Evolutionary conservation across 345 rosid species (phyloP).

Genomic region (Acer negundo): DNA sequence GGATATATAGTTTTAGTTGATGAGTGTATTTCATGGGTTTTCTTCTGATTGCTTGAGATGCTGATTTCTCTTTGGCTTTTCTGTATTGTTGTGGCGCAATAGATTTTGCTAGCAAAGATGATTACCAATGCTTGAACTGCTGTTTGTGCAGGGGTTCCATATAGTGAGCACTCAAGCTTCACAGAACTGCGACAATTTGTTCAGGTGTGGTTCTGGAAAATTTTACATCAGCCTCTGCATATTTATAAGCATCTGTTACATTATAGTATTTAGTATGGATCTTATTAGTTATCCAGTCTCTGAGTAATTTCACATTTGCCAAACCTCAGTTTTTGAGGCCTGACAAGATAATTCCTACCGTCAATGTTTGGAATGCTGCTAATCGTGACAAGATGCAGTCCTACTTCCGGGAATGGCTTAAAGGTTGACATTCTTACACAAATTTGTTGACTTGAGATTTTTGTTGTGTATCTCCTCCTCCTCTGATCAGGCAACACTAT

Average conservation of each 20-base stretch:
- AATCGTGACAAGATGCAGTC: constrained; percentile 74
- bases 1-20: constrained; percentile 1
- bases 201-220: constrained; percentile 42
- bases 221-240: too few species aligned
- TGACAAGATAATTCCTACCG: constrained; percentile 77
- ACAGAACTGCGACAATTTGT: constrained; percentile 75
- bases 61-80: background rate
- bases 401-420: constrained; percentile 69
- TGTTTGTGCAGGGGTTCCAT: constrained; percentile 65
- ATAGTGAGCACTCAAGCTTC: constrained; percentile 85
- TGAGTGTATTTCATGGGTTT: background rate
- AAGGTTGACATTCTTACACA: constrained; percentile 21
- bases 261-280: background rate
- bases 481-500: too few species aligned
- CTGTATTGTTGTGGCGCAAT: background rate
- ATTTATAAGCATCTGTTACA: too few species aligned
- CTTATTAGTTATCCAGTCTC: background rate
- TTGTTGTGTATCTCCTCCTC: too few species aligned
- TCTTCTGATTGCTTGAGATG: constrained; percentile 7
- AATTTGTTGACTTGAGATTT: background rate
- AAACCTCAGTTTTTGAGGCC: constrained; percentile 65
- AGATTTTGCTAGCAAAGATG: background rate
- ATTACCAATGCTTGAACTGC: background rate
- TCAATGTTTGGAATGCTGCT: constrained; percentile 61
- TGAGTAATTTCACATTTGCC: constrained; percentile 12